A percentile compares a stretch with the other conserved stretches of the same genome.
phyloP scores from a whole-genome alignment of 148 eudicot genomes.

The Euryodendron excelsum region DNA sequence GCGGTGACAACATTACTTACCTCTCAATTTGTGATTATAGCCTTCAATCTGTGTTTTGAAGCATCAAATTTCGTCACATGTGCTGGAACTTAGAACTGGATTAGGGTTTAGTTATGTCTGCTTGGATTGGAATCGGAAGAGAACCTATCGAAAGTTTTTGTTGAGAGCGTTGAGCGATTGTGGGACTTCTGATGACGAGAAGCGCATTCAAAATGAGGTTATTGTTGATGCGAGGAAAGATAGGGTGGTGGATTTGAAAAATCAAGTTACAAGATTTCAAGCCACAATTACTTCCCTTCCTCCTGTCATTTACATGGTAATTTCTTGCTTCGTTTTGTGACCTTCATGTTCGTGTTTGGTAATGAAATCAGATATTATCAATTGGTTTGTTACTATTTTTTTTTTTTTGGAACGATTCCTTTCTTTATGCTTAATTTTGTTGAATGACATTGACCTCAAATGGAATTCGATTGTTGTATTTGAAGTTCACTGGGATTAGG shows the following conservation, averaged over 20 bases:
- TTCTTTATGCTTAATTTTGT: too few relatives aligned
- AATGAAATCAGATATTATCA: neutral
- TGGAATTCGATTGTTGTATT: too few relatives aligned
- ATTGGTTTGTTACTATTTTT: neutral
- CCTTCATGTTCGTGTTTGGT: neutral
- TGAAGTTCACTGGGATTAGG: too few relatives aligned
- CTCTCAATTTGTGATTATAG: neutral
- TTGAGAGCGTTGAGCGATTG: constrained; percentile 20
- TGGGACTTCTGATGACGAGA: constrained; percentile 16
- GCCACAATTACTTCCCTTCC: constrained; percentile 34
- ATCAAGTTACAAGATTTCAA: constrained; percentile 21
- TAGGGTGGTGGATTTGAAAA: neutral
- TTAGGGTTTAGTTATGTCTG: constrained; percentile 10
- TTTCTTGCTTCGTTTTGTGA: neutral
- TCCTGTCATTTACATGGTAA: constrained; percentile 32
- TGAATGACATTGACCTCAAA: too few relatives aligned
- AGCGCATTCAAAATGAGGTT: constrained; percentile 13
- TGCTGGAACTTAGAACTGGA: constrained; percentile 9
- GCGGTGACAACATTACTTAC: neutral
- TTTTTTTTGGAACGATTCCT: neutral
- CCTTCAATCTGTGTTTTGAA: constrained; percentile 15
- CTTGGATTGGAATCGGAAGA: constrained; percentile 12
- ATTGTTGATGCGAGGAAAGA: constrained; percentile 5
- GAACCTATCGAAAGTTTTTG: constrained; percentile 19
- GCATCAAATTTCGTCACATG: constrained; percentile 19